Evolutionary conservation across 2,329 filamentous ascomycete genomes (phyloP), one percentile per base, ranked within the genome.

Genomic region (Microdochium bolleyi): DNA sequence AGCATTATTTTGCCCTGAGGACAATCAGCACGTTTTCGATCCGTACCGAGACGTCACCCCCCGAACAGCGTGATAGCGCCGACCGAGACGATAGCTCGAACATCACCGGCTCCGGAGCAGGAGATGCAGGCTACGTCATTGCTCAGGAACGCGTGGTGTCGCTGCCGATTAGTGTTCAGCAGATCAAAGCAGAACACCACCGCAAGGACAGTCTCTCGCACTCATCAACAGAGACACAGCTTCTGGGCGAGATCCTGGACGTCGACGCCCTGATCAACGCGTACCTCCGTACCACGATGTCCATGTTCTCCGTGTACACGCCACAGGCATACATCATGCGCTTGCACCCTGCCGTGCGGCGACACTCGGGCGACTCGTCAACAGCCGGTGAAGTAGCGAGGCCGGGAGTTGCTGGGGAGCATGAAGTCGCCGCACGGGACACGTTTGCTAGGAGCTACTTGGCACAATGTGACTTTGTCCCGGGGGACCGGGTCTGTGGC

Each of bases 401-500:
- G n/a, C n/a, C n/a, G n/a, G n/a, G n/a, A n/a, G n/a, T n/a, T n/a
- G n/a, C n/a, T n/a, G n/a, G n/a, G n/a, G n/a, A n/a, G 24, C 14
- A 51, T n/a, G 48, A 21, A 49, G 55, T 19, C 50, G 53, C 3
- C 21, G 30, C 49, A n/a, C 16, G 55, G 50, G 49, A 30, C 1
- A 60, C 57, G 0, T 56, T 57, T 24, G 49, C 51, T 4, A 8
- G 54, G 14, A 3, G n/a, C 24, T 60, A 62, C 44, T 38, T 61
- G 11, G 53, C 52, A 10, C 44, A 21, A 4, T 63, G 61, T 24
- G 10, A 16, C 3, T 64, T 63, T 25, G 51, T 19, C 22, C 24
- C 30, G 2, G 57, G 61, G 0, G 61, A 64, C 49, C 53, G 61
- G 5, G 60, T 62, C 10, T 62, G 61, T 37, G 61, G 61, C 2